Base-by-base conservation (phyloP, 2,329 filamentous ascomycete genomes). In the Hymenoscyphus fraxineus region DNA sequence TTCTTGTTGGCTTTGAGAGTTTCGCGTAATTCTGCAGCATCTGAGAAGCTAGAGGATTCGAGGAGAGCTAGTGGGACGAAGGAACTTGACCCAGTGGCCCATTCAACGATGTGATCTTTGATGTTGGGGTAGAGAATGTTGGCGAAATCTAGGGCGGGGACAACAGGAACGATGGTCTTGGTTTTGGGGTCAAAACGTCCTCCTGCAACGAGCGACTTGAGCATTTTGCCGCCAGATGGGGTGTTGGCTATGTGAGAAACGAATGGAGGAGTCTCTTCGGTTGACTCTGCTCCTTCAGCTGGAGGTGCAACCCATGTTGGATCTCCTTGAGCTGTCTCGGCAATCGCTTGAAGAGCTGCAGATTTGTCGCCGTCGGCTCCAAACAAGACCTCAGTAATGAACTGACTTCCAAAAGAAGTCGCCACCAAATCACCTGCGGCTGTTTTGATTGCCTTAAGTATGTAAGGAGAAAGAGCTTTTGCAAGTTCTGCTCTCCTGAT, bases 191-290 rank as follows among this genome's bases (percentile, higher is more conserved):
- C 92, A 75, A 91, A 99, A 64, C 87, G 88, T 32, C 96, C 95
- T 54, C 95, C 95, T 62, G 92, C 89, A 31, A 97, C 93, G 7
- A 99, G 84, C 0, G 90, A 90, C 80, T 97, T 97, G 72, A 98
- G 84, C 88, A 97, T 90, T 65, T 92, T 89, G 16, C 91, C 92
- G 51, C 87, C 90, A 70, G 82, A 83, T 0, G 86, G 75, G 44
- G 84, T 83, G 71, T 84, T 80, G 32, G 87, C 84, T 63, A 90
- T 81, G 74, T 92, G 89, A 39, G 68, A 61, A 59, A 51, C 44
- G 44, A 51, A 51, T 13, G 69, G 60, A 7, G 64, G 58, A 15
- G 59, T 63, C 31, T 65, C 64, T 39, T 59, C 60, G 12, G 69
- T 58, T 9, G 65, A 54, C 16, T 62, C 63, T 27, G 65, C 63